phyloP scores from a whole-genome alignment of 495 filamentous ascomycete species.

The Rhypophila decipiens region DNA sequence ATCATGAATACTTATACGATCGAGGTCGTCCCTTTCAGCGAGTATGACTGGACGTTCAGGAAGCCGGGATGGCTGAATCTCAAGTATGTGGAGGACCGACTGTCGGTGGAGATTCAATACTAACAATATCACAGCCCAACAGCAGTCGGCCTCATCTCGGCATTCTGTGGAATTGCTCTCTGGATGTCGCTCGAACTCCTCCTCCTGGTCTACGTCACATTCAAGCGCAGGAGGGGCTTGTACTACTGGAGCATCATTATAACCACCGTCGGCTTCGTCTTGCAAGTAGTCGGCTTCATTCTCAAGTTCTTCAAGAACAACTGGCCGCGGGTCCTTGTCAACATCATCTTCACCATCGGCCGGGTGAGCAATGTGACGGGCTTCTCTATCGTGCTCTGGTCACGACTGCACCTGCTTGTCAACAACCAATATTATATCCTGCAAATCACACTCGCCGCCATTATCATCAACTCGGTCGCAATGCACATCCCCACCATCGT shows the following conservation, averaged over 20 bases:
- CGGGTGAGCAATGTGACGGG: conserved; percentile 23
- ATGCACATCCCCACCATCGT: conserved; percentile 24
- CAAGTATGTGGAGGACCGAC: background rate
- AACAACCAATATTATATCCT: conserved; percentile 16
- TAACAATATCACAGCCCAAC: background rate
- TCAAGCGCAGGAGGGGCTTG: conserved; percentile 45
- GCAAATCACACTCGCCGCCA: conserved; percentile 12
- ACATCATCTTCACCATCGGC: conserved; percentile 29
- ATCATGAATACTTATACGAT: background rate
- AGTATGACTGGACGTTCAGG: background rate
- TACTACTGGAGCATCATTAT: conserved; percentile 55
- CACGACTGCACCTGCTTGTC: conserved; percentile 34
- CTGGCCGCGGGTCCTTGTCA: conserved; percentile 17
- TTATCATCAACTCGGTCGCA: conserved; percentile 20
- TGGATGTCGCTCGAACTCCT: conserved; percentile 48
- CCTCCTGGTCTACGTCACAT: conserved; percentile 48
- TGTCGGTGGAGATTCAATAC: too few relatives aligned
- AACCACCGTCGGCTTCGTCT: conserved; percentile 37
- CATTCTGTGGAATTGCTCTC: conserved; percentile 42
- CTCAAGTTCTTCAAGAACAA: conserved; percentile 27
- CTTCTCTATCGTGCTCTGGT: conserved; percentile 30
- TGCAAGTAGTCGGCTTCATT: conserved; percentile 32
- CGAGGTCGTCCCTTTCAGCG: background rate
- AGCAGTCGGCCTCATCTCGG: conserved; percentile 31
- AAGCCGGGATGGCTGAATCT: background rate